phyloP scores from a whole-genome alignment of 345 rosid genomes.

The Atalantia buxifolia region DNA sequence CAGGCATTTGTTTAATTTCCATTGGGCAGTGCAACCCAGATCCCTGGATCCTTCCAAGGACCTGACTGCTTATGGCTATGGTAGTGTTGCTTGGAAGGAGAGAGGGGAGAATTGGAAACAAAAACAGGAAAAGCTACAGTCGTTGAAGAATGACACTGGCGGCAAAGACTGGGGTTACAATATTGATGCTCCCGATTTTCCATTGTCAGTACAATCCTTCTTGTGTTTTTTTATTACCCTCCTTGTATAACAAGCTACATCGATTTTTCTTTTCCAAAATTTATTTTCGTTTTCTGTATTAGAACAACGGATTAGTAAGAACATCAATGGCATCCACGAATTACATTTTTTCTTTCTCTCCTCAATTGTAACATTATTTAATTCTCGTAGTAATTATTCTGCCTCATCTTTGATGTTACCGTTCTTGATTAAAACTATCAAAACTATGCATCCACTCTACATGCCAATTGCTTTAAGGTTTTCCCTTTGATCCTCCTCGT shows the following conservation, averaged over 20 bases:
- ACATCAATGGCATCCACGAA: background rate
- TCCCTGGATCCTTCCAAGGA: constrained; percentile 50
- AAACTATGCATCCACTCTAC: background rate
- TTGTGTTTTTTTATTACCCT: background rate
- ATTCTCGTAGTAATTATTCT: background rate
- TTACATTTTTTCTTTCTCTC: background rate
- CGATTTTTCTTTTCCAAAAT: background rate
- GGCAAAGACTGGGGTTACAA: constrained; percentile 34
- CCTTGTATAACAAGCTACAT: background rate
- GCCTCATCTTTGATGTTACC: background rate
- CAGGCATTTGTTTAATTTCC: background rate
- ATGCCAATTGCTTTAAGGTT: background rate
- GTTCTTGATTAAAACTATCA: background rate
- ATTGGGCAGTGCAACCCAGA: constrained; percentile 37
- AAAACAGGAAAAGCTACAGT: constrained; percentile 31
- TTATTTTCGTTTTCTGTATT: background rate
- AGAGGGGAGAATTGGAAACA: constrained; percentile 47
- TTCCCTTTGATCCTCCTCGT: background rate
- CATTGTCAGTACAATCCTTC: constrained; percentile 34
- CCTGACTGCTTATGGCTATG: constrained; percentile 54
- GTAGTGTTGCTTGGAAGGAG: constrained; percentile 59
- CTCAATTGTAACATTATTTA: background rate
- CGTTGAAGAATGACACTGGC: constrained; percentile 24
- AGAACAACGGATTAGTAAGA: background rate
- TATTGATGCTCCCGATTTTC: constrained; percentile 39